A percentile compares a stretch with the other conserved stretches of the same genome.
Evolutionary conservation across 805 yeast species (phyloP).

Genomic region (Nakazawaea pomicola): DNA sequence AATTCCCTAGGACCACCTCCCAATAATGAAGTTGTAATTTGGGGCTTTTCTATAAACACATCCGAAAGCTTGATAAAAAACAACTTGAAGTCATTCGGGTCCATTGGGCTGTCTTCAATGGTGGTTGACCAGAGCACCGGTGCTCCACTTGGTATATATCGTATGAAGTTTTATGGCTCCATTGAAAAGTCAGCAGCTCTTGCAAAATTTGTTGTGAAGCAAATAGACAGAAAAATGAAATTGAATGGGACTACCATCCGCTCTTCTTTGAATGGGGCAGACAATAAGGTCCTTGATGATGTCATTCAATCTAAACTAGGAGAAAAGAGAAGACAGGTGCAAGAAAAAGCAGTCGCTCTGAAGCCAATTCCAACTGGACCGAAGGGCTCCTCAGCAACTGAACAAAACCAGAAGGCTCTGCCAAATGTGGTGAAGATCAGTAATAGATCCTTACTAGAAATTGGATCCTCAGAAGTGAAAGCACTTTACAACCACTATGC

Average conservation of each 20-base stretch:
- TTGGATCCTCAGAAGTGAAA: slow-evolving; percentile 14
- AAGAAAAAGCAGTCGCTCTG: slow-evolving; percentile 17
- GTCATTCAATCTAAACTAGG: slow-evolving; percentile 29
- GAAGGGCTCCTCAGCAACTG: not conserved
- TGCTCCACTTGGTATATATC: slow-evolving; percentile 70
- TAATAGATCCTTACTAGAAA: slow-evolving; percentile 11
- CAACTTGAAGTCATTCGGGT: slow-evolving; percentile 60
- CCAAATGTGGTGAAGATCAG: not conserved
- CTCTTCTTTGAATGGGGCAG: slow-evolving; percentile 46
- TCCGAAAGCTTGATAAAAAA: slow-evolving; percentile 41
- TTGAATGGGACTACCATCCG: slow-evolving; percentile 50
- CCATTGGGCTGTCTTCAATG: slow-evolving; percentile 51
- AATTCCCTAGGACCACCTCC: slow-evolving; percentile 76
- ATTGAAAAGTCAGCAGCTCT: slow-evolving; percentile 39
- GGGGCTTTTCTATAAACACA: slow-evolving; percentile 57
- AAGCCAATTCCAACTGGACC: slow-evolving; percentile 10
- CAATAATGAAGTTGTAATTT: slow-evolving; percentile 59
- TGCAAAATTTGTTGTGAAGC: slow-evolving; percentile 40
- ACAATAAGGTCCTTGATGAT: slow-evolving; percentile 31
- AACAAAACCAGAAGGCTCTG: not conserved
- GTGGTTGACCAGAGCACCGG: slow-evolving; percentile 71
- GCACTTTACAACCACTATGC: slow-evolving; percentile 4
- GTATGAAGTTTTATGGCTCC: slow-evolving; percentile 58
- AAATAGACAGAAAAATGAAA: slow-evolving; percentile 34
- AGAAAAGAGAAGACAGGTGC: slow-evolving; percentile 31